Evolutionary conservation across 257 asterid species (phyloP).

Genomic region (Solanum ossicruentum): DNA sequence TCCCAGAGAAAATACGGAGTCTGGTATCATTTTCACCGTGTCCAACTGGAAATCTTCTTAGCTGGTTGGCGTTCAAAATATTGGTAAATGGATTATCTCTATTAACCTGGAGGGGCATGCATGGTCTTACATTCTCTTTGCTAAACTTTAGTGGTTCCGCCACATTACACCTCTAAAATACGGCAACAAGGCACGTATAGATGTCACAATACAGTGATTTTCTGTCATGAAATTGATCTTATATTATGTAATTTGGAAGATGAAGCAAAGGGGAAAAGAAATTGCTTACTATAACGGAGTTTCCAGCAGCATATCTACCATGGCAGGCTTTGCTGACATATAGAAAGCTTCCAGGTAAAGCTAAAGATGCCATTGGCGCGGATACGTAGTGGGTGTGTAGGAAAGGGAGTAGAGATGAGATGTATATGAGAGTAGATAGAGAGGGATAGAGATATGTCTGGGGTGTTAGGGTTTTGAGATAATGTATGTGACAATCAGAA

Average conservation of each 20-base stretch:
- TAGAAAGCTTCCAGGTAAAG: not conserved
- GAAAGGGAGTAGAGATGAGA: not conserved
- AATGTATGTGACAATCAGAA: not conserved
- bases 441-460: not conserved
- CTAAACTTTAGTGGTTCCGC: slow-evolving; percentile 47
- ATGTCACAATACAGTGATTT: not conserved
- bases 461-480: not conserved
- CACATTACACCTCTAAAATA: slow-evolving; percentile 44
- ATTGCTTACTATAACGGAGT: not conserved
- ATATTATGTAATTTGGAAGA: not conserved
- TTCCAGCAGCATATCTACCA: not conserved
- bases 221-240: not conserved
- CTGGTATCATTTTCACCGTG: slow-evolving; percentile 38
- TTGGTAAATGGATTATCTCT: slow-evolving; percentile 32
- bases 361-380: not conserved
- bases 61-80: slow-evolving; percentile 32
- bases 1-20: slow-evolving; percentile 78
- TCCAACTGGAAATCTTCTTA: slow-evolving; percentile 14
- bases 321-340: not conserved
- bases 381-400: not conserved
- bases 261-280: not conserved
- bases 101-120: slow-evolving; percentile 10
- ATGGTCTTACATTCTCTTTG: slow-evolving; percentile 44
- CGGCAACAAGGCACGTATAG: not conserved
- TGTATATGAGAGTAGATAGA: not conserved